phyloP scores from a whole-genome alignment of 305 asterid species.

The Fraxinus albicans region DNA sequence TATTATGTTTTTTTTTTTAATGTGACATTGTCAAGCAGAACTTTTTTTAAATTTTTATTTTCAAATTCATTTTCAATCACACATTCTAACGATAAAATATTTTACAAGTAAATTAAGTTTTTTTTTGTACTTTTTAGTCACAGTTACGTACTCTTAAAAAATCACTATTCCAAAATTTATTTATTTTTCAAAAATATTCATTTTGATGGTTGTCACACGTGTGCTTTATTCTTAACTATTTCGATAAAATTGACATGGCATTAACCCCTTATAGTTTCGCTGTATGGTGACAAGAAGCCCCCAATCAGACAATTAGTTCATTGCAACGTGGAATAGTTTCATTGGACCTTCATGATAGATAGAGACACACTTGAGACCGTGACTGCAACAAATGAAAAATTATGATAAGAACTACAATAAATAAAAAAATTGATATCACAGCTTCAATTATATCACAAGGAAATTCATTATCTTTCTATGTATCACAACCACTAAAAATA shows the following conservation, averaged over 20 bases:
- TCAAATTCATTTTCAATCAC: background rate
- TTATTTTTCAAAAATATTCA: no score
- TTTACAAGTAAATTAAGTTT: background rate
- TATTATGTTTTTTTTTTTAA: constrained; percentile 1
- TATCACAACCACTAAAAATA: background rate
- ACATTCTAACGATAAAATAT: no score
- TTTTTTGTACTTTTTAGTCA: background rate
- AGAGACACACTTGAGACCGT: background rate
- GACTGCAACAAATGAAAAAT: background rate
- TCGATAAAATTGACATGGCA: constrained; percentile 7
- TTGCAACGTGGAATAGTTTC: constrained; percentile 18
- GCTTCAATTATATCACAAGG: background rate
- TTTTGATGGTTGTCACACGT: background rate
- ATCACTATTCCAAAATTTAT: background rate
- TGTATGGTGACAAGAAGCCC: constrained; percentile 8
- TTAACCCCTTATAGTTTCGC: constrained; percentile 14
- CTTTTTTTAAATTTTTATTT: no score
- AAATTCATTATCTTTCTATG: background rate
- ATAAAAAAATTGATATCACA: background rate
- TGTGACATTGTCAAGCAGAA: no score
- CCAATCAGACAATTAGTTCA: background rate
- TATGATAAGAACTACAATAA: background rate
- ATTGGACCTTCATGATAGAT: constrained; percentile 20
- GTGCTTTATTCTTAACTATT: constrained; percentile 35
- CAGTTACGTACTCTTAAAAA: background rate